Percentiles rank a stretch among this genome's conserved stretches.
These are phyloP conservation scores for Mollisiaceae sp. DNA, from an alignment of 2,329 filamentous ascomycete genomes.

Conservation along the genomic window DNA sequence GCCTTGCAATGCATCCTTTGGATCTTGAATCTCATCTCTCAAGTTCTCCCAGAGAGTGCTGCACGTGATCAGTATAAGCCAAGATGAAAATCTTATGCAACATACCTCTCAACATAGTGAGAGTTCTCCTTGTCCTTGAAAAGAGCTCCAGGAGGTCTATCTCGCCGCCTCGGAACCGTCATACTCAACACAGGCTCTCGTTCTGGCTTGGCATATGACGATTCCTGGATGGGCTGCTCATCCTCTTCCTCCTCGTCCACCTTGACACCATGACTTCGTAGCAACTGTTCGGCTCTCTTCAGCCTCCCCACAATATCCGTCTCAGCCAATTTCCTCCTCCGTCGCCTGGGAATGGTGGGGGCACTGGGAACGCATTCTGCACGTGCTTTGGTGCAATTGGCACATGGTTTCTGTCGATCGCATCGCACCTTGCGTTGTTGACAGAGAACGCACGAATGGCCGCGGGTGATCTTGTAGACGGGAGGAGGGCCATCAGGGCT, in stretches of 20 bases:
- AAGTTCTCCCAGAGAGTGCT: conserved; percentile 41
- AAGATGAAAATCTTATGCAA: not conserved
- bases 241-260: conserved; percentile 34
- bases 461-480: conserved; percentile 27
- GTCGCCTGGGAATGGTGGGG: conserved; percentile 35
- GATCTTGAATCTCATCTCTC: conserved; percentile 38
- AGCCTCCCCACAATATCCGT: conserved; percentile 36
- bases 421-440: conserved; percentile 42
- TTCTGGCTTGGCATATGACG: not conserved
- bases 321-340: conserved; percentile 38
- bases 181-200: conserved; percentile 9
- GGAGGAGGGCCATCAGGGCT: not conserved
- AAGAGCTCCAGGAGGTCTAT: conserved; percentile 27
- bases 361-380: conserved; percentile 38
- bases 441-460: conserved; percentile 37
- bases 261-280: conserved; percentile 37
- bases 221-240: not conserved
- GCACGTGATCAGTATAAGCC: conserved; percentile 5
- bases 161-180: conserved; percentile 14
- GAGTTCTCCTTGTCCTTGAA: conserved; percentile 36
- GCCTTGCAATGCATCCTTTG: conserved; percentile 41
- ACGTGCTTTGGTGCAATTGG: conserved; percentile 40
- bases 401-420: conserved; percentile 40
- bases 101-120: conserved; percentile 39
- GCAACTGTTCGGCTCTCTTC: conserved; percentile 36